Evolutionary conservation across 148 eudicot genomes (phyloP).

Genomic region (Silene uniflora): DNA sequence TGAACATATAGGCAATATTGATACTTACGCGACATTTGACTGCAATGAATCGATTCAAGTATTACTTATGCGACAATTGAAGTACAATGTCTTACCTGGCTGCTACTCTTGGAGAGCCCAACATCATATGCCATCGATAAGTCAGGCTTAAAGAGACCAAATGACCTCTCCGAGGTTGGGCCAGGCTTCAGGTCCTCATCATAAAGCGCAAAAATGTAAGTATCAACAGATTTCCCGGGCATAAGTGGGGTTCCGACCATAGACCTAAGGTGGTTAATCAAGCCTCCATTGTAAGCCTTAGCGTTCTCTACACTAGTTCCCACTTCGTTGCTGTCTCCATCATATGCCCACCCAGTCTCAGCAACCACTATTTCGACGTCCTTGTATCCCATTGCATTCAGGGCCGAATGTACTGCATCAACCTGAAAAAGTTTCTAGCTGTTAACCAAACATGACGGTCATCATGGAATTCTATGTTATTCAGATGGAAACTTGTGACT

Average conservation of each 20-base stretch:
- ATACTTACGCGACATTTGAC: too few species aligned
- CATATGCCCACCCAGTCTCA: slow-evolving; percentile 93
- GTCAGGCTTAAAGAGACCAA: slow-evolving; percentile 72
- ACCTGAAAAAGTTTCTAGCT: slow-evolving; percentile 35
- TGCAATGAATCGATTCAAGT: too few species aligned
- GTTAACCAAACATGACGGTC: background rate
- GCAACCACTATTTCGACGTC: slow-evolving; percentile 80
- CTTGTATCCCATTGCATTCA: slow-evolving; percentile 63
- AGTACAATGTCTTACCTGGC: slow-evolving; percentile 34
- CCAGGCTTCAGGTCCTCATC: slow-evolving; percentile 91
- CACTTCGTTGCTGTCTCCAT: slow-evolving; percentile 72
- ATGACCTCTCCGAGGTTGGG: slow-evolving; percentile 57
- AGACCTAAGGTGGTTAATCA: slow-evolving; percentile 64
- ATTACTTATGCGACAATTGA: too few species aligned
- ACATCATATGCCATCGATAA: slow-evolving; percentile 59
- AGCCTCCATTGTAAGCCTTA: slow-evolving; percentile 65
- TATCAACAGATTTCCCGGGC: slow-evolving; percentile 83
- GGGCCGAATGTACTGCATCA: slow-evolving; percentile 74
- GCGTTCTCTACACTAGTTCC: slow-evolving; percentile 75
- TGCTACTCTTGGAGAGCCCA: slow-evolving; percentile 45
- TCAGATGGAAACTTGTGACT: background rate
- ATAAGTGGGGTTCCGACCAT: slow-evolving; percentile 82
- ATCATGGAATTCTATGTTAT: background rate
- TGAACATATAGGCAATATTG: too few species aligned
- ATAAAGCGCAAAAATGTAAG: slow-evolving; percentile 83